Base-by-base conservation (phyloP, 2,329 filamentous ascomycete species). In the Lasiodiplodia gonubiensis region DNA sequence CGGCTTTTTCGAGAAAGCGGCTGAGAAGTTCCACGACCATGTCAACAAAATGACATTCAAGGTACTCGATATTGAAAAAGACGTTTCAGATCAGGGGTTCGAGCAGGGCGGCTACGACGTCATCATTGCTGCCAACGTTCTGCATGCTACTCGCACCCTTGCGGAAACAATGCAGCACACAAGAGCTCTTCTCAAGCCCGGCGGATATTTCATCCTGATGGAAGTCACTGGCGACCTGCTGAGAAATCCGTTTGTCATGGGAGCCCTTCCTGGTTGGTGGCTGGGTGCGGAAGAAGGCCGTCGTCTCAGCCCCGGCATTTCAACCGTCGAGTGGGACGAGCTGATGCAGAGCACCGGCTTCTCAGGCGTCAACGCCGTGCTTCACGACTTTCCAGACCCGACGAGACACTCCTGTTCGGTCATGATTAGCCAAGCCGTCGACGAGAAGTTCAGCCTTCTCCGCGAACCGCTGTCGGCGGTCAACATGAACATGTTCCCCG, bases 201-300 rank as follows among this genome's bases (percentile, higher is more conserved):
- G 64, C 4, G 64, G 64, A 21, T 59, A 51, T 27, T 39, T 66
- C 3, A 14, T 66, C 3, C 14, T 59, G 42, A 67, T 81, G 5
- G 84, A 86, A 68, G 69, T 81, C 2, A 76, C 73, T 3, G 52
- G 12, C 16, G 69, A 54, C 23, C n/a, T 33, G 11, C 3, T 66
- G 2, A 33, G 49, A 0, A 4, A 42, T 12, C 5, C 5, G 10
- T 35, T 66, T 14, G 48, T 55, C 0, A 27, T 66, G 18, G 18
- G 12, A 16, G 49, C 70, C 0, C 68, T 81, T 3, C 71, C 74
- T 6, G 77, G 73, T 2, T 81, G 79, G 80, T 80, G 79, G 79
- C 33, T 67, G 8, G 73, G 73, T 16, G 68, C 35, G 0, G 72
- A 77, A 0, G 77, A 78, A 55, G 76, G 76, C 0, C 70, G 75